phyloP scores from a whole-genome alignment of 1,284 basidiomycete species.

The Phenoliferia sp. region DNA sequence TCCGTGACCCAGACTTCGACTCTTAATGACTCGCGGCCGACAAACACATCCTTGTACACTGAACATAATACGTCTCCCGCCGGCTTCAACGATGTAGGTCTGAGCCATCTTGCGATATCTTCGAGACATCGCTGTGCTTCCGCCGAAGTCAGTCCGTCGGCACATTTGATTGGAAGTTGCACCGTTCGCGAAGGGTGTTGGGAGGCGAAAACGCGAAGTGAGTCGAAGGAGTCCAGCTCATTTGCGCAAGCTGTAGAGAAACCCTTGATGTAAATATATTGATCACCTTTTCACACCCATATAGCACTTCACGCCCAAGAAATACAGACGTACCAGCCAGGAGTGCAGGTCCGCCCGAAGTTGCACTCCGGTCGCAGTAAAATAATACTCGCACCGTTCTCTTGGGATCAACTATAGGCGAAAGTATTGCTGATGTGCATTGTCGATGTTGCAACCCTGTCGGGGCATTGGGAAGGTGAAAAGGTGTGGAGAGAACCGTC shows the following conservation, averaged over 20 bases:
- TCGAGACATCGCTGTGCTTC: background rate
- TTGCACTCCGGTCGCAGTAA: background rate
- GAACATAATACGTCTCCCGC: background rate
- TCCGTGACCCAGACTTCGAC: background rate
- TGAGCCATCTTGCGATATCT: background rate
- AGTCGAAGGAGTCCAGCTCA: background rate
- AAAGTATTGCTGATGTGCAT: background rate
- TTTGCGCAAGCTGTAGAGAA: background rate
- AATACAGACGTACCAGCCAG: background rate
- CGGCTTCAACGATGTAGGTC: background rate
- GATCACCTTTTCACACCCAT: background rate
- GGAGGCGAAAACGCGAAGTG: background rate
- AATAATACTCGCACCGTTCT: background rate
- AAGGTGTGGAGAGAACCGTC: background rate
- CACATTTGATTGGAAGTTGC: background rate
- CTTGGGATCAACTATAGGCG: background rate
- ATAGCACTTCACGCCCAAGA: background rate
- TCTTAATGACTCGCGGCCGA: background rate
- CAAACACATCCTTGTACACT: background rate
- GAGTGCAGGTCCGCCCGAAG: background rate
- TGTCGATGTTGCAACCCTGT: background rate
- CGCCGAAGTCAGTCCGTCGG: background rate
- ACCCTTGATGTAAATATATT: background rate
- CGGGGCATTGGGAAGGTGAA: background rate
- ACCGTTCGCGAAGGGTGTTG: background rate